Percentiles rank a stretch among this genome's conserved stretches.
Conservation (phyloP, 441 rosid genomes). For the Eruca vesicaria region DNA sequence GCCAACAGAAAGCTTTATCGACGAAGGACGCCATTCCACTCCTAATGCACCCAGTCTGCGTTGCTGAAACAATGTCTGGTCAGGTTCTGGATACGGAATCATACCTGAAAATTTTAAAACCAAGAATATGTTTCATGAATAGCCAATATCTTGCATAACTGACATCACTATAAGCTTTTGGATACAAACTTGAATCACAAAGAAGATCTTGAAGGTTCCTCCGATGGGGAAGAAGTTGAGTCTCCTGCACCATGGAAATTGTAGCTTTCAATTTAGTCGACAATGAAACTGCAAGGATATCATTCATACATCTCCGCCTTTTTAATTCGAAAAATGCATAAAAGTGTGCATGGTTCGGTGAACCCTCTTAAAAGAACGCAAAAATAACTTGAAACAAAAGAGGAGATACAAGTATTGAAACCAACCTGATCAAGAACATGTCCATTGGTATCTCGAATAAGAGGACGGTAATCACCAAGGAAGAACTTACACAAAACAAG, state of each 20-base stretch:
- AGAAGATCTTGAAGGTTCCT: conserved; percentile 77
- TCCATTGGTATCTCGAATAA: conserved; percentile 62
- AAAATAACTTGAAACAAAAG: conserved; percentile 14
- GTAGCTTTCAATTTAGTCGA: conserved; percentile 12
- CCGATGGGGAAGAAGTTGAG: conserved; percentile 63
- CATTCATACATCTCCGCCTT: background rate
- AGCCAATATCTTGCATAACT: conserved; percentile 26
- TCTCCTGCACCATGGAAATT: conserved; percentile 53
- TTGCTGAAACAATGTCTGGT: conserved; percentile 74
- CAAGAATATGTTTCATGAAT: conserved; percentile 16
- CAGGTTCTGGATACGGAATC: conserved; percentile 84
- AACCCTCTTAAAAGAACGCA: conserved; percentile 13
- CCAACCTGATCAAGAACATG: conserved; percentile 83
- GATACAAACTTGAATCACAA: conserved; percentile 66
- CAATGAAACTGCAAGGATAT: background rate
- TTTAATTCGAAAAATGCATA: background rate
- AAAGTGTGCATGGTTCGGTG: background rate
- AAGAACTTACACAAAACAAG: conserved; percentile 55
- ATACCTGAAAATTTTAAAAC: conserved; percentile 50
- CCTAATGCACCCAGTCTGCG: conserved; percentile 80
- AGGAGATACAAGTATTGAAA: conserved; percentile 13
- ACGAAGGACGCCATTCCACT: conserved; percentile 64
- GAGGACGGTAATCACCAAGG: conserved; percentile 89
- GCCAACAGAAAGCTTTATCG: conserved; percentile 59
- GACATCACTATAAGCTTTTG: conserved; percentile 19